Base-by-base conservation (phyloP, 2,329 filamentous ascomycete genomes). In the Pyricularia sp. region DNA sequence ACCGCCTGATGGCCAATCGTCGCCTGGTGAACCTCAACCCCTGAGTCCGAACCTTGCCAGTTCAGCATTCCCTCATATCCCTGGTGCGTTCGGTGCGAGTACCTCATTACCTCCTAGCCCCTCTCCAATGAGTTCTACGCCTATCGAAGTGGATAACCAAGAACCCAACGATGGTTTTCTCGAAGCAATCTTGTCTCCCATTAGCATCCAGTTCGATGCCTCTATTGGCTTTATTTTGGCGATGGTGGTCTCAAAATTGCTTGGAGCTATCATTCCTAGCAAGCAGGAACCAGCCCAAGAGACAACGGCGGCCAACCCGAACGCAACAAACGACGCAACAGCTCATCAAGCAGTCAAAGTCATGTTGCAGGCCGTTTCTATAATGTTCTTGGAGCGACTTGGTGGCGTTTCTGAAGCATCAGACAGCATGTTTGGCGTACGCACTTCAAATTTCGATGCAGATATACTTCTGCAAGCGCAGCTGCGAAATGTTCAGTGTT, bases 1-100 rank as follows among this genome's bases (percentile, higher is more conserved):
- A 10, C 20, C 66, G 11, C 58, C 36, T 17, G 66, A 64, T 31
- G 66, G 58, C 6, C 58, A 64, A 31, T 31, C 58, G 12, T 61
- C 23, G 14, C 10, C n/a, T 6, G 25, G 12, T 61, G 58, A 55
- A 66, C 23, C 65, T n/a, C 65, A 55, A 66, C 65, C 31, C 36
- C 28, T 7, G 33, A 66, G 36, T 31, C 23, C 26, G 17, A 59
- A 11, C 12, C 20, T 68, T 23, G 23, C 66, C 26, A 68, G 58
- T 28, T 68, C 31, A 31, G 58, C 55, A 12, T 80, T 81, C n/a
- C 82, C 83, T 0, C 81, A 88, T 73, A 75, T 89, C 3, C 88
- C 88, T 1, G 88, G 88, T 0, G 83, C 88, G 2, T 90, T 90
- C 74, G 90, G 87, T 0, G 78, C 86, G 2, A 77, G 84, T 42